A percentile compares a stretch with the other conserved stretches of the same genome.
Evolutionary conservation across 208 protist species (phyloP).

Genomic region (Acanthamoeba sp.): DNA sequence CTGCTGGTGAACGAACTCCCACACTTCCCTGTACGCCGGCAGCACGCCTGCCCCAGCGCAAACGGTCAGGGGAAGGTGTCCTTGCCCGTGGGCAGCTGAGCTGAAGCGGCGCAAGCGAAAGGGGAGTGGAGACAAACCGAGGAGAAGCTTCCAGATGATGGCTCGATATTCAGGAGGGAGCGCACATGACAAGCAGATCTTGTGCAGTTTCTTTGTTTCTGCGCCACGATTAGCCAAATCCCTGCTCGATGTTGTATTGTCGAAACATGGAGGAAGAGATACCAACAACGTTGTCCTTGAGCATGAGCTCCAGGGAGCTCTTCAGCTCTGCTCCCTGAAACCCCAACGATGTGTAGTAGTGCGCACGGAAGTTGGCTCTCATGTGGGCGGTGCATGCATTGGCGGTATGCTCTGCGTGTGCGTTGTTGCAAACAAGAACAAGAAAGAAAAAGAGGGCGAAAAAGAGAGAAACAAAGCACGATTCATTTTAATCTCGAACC

Average conservation of each 20-base stretch:
- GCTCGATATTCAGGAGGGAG: slow-evolving; percentile 14
- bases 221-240: neutral
- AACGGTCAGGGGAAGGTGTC: too few relatives aligned
- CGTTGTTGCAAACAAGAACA: too few relatives aligned
- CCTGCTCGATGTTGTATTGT: neutral
- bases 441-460: neutral
- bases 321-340: slow-evolving; percentile 64
- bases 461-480: neutral
- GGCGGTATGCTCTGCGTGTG: too few relatives aligned
- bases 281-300: slow-evolving; percentile 60
- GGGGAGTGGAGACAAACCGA: slow-evolving; percentile 34
- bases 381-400: neutral
- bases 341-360: slow-evolving; percentile 50
- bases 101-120: neutral
- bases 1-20: slow-evolving; percentile 66
- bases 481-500: neutral
- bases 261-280: neutral
- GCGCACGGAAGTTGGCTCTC: slow-evolving; percentile 40
- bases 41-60: neutral
- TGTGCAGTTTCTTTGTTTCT: slow-evolving; percentile 14
- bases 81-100: neutral
- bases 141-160: slow-evolving; percentile 55
- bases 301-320: slow-evolving; percentile 41
- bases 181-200: slow-evolving; percentile 29
- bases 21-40: slow-evolving; percentile 42